phyloP scores from a whole-genome alignment of 2,329 filamentous ascomycete species.

The Claviceps pazoutovae region DNA sequence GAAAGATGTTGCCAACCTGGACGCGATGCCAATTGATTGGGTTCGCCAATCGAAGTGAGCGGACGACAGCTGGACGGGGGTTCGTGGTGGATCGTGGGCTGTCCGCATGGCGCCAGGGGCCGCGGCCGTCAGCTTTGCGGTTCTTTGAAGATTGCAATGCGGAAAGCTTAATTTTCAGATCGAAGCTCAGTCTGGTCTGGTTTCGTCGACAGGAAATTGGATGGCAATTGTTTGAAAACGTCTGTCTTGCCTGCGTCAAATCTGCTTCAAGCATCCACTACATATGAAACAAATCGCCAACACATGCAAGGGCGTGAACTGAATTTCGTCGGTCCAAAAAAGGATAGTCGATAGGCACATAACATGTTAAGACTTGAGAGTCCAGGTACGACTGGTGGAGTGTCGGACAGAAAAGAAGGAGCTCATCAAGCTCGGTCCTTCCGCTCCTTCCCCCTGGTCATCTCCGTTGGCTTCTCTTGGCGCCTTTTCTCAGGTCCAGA shows the following conservation, averaged over 20 bases:
- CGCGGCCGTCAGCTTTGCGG: too few relatives aligned
- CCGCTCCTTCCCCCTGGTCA: neutral
- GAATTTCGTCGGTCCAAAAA: neutral
- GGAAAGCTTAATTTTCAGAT: neutral
- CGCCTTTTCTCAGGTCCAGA: neutral
- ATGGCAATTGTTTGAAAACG: too few relatives aligned
- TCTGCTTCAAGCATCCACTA: too few relatives aligned
- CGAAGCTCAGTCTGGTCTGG: too few relatives aligned
- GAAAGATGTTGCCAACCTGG: neutral
- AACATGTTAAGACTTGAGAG: too few relatives aligned
- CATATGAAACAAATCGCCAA: too few relatives aligned
- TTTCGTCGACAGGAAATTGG: too few relatives aligned
- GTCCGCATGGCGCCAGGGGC: neutral
- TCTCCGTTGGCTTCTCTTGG: neutral
- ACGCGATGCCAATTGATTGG: neutral
- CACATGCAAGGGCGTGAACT: too few relatives aligned
- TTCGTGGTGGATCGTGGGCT: neutral
- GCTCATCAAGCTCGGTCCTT: neutral
- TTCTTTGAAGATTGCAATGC: neutral
- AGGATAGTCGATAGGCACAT: too few relatives aligned
- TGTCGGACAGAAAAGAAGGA: neutral
- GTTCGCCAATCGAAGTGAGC: neutral
- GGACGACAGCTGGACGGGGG: constrained; percentile 6
- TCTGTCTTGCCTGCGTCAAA: too few relatives aligned
- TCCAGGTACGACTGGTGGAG: neutral